phyloP scores from a whole-genome alignment of 1,139 yeast species.

The Kodamaea suecica region DNA sequence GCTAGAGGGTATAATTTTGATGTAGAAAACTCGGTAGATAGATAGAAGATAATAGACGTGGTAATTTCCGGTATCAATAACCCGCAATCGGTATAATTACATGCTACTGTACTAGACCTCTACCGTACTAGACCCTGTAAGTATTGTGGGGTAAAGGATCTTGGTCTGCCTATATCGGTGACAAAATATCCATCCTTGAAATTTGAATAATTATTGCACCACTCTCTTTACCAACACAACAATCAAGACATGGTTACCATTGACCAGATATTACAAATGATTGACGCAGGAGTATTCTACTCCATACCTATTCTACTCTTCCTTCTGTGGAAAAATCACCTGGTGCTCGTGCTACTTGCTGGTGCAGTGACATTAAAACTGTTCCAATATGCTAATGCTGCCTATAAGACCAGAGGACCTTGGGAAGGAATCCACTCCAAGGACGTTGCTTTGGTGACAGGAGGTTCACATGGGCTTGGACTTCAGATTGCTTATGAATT shows the following conservation, averaged over 20 bases:
- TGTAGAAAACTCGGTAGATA: background rate
- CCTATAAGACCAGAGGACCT: constrained; percentile 7
- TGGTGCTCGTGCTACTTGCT: background rate
- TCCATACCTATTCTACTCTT: constrained; percentile 1
- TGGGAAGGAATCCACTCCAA: constrained; percentile 4
- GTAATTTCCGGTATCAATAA: background rate
- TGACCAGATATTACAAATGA: background rate
- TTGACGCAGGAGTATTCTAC: background rate
- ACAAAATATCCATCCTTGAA: no score
- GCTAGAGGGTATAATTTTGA: constrained; percentile 72
- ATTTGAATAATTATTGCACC: no score
- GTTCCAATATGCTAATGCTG: constrained; percentile 2
- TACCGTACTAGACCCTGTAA: no score
- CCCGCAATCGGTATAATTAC: no score
- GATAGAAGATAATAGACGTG: background rate
- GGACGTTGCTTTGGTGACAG: constrained; percentile 55
- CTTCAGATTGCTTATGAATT: constrained; percentile 38
- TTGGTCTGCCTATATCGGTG: no score
- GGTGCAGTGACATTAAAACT: background rate
- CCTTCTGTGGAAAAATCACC: background rate
- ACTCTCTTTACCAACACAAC: no score
- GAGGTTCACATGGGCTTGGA: constrained; percentile 67
- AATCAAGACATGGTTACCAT: background rate
- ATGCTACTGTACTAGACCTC: no score
- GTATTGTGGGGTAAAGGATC: no score